Evolutionary conservation across 2,329 filamentous ascomycete species (phyloP).

Genomic region (Pleurostoma richardsiae): DNA sequence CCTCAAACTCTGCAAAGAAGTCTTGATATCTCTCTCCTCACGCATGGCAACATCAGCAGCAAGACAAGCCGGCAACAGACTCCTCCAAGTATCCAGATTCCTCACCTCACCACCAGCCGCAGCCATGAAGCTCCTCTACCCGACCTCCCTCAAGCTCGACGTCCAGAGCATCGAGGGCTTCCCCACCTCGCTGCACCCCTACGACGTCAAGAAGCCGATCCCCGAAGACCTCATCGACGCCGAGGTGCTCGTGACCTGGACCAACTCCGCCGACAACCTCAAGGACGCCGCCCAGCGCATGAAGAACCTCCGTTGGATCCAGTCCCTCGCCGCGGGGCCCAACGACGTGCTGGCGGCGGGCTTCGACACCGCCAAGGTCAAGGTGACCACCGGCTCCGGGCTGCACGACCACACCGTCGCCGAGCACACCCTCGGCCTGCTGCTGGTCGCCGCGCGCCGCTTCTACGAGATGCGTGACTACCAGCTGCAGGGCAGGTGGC

Average conservation of each 20-base stretch:
- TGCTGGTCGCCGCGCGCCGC: constrained; percentile 48
- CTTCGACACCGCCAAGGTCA: constrained; percentile 45
- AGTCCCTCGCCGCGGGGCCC: constrained; percentile 60
- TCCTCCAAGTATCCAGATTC: too few relatives aligned
- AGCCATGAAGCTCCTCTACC: constrained; percentile 61
- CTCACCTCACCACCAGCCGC: too few relatives aligned
- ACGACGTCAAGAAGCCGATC: constrained; percentile 52
- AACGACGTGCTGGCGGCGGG: constrained; percentile 60
- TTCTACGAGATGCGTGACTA: constrained; percentile 61
- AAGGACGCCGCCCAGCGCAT: constrained; percentile 49
- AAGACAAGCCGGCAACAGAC: too few relatives aligned
- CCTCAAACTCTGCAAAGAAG: too few relatives aligned
- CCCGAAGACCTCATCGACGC: constrained; percentile 55
- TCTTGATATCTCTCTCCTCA: too few relatives aligned
- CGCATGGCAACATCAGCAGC: too few relatives aligned
- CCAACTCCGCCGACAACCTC: constrained; percentile 54
- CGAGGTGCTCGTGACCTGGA: constrained; percentile 57
- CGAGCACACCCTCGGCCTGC: constrained; percentile 57
- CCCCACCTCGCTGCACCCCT: constrained; percentile 50
- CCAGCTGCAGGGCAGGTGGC: constrained; percentile 53
- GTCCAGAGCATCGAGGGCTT: constrained; percentile 51
- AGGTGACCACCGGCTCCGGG: constrained; percentile 57
- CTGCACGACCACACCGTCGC: constrained; percentile 61
- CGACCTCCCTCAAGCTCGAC: constrained; percentile 56
- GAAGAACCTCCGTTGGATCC: constrained; percentile 58